Conservation (phyloP, 202 grass and related monocot genomes). For the Schoenoplectus tabernaemontani region DNA sequence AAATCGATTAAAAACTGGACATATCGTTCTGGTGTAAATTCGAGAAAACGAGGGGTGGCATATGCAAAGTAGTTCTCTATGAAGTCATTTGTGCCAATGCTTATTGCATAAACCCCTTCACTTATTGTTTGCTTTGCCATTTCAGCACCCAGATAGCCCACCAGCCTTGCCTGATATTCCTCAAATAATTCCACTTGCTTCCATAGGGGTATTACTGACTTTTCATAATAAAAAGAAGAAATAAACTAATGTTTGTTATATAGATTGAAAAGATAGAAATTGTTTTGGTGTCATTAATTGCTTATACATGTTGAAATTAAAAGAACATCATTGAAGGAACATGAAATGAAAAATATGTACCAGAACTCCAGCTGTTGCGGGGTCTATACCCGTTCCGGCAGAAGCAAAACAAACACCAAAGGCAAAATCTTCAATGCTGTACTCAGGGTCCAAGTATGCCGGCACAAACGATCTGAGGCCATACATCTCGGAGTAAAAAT, state of each 20-base stretch:
- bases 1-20: slow-evolving; percentile 29
- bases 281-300: neutral
- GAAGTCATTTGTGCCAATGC: slow-evolving; percentile 77
- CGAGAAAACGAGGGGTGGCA: slow-evolving; percentile 21
- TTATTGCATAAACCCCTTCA: slow-evolving; percentile 49
- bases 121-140: slow-evolving; percentile 27
- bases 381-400: slow-evolving; percentile 49
- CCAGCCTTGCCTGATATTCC: slow-evolving; percentile 43
- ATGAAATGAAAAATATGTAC: slow-evolving; percentile 23
- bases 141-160: slow-evolving; percentile 21
- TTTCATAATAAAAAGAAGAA: neutral
- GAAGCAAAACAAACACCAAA: slow-evolving; percentile 57
- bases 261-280: too few species aligned
- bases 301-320: neutral
- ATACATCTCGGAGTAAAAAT: slow-evolving; percentile 46
- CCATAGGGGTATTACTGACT: slow-evolving; percentile 52
- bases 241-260: neutral
- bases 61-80: slow-evolving; percentile 58
- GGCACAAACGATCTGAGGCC: slow-evolving; percentile 40
- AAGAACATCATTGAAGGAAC: neutral
- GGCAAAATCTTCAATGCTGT: slow-evolving; percentile 38
- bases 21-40: slow-evolving; percentile 40
- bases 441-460: slow-evolving; percentile 46
- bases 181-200: slow-evolving; percentile 50
- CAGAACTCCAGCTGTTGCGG: slow-evolving; percentile 27